Evolutionary conservation across 768 basidiomycete species (phyloP), one percentile per base, ranked within the genome.

Genomic region (Tephrocybe sp.): DNA sequence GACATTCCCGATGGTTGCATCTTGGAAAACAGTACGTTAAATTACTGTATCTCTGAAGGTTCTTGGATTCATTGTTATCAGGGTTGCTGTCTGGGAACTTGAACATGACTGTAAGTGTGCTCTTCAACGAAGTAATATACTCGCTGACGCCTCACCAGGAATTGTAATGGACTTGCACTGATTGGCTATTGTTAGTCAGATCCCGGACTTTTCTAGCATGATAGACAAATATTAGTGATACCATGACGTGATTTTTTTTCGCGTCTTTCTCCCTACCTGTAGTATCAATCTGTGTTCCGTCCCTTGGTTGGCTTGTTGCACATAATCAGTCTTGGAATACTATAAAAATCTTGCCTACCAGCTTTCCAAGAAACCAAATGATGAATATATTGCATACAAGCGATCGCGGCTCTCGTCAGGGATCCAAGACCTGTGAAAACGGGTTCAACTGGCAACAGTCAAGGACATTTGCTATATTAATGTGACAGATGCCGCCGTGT

Each of bases 1-100:
- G 83, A 88, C 62, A 86, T 93, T 54, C 89, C 89, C 2, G 89
- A 92, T 62, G 88, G 89, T 2, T 84, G 87, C 60, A 80, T 86
- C 56, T 70, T 90, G 34, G 89, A 90, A 68, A 87, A 89, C 65
- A 72, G 73, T 82, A 68, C 70, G 66, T 61, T 60, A 53, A 26
- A 28, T 28, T 26, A 25, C 35, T 27, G 9, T 24, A n/a, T 28
- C 6, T 40, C 15, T 22, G 19, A 21, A 18, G 18, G 15, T 34
- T 21, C 36, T 45, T 18, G 53, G n/a, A 28, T 24, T 16, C 24
- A n/a, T 42, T 21, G 18, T n/a, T n/a, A 32, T 30, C 57, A 81
- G 79, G 87, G 59, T 67, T 93, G 55, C 76, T 94, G 40, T 90
- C 90, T 36, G 90, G 92, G 54, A 92, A 89, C 70, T 70, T 93